Base-by-base conservation (phyloP, 2,329 filamentous ascomycete genomes). In the Aspergillus ruber region DNA sequence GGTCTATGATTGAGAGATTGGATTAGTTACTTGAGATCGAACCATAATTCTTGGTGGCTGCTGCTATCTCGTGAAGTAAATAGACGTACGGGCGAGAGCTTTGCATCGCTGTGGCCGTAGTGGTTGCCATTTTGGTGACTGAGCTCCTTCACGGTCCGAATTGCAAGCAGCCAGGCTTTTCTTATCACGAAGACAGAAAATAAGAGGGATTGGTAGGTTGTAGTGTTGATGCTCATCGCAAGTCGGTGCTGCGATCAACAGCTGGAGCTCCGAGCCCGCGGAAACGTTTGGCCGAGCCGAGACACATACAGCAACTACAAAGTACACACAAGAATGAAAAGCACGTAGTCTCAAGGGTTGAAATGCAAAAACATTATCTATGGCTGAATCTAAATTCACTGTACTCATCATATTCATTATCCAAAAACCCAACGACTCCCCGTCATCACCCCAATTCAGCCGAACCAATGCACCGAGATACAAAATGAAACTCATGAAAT, bases 81-180 rank as follows among this genome's bases (percentile, higher is more conserved):
- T 20, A 39, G 39, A 67, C 75, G 56, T 66, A 81, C 70, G 85
- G 84, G 55, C 85, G 80, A 47, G 83, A 85, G 70, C 87, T 90
- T 69, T 91, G 86, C 43, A 89, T 79, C 55, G 84, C 82, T 36
- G 80, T 80, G 35, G 79, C 73, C n/a, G 88, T 87, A 62, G 93
- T 86, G 17, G 89, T 93, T 48, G 90, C 90, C 90, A 95, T 95
- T 27, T 40, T 57, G 46, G 35, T 25, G 33, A 41, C 42, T 33
- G 17, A 17, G 12, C 8, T 21, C n/a, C 12, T 13, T 25, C 21
- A 13, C 6, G 23, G 3, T 5, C n/a, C 4, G 9, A 36, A 15
- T 17, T n/a, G 33, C 33, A 36, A 35, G 15, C 6, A 40, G 21
- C 5, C 15, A n/a, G 27, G 5, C n/a, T 29, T 13, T 10, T 39